Base-by-base conservation (phyloP, 169 alveolate species). In the Plasmodium gallinaceum region DNA sequence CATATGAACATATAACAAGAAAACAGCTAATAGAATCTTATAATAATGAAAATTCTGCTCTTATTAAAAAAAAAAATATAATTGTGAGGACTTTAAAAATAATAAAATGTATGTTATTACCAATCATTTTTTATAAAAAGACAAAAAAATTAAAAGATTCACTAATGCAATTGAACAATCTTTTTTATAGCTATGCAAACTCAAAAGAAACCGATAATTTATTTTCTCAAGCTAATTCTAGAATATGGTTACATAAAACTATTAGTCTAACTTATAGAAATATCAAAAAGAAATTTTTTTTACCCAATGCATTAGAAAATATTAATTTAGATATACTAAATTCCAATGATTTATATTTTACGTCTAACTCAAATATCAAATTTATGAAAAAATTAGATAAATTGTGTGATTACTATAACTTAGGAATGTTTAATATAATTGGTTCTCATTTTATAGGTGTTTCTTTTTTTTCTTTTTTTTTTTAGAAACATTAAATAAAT, bases 391-490 rank as follows among this genome's bases (percentile, higher is more conserved):
- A 62, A 3, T 43, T 64, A 7, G 89, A 76, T n/a, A 57, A 7
- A 18, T 4, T 32, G 42, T 51, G 76, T 20, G 62, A 76, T 22
- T 16, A 64, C 22, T 76, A 64, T 43, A 69, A 39, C 74, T 32
- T 76, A 0, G 89, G 89, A 0, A 20, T 76, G 24, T 64, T 64
- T 57, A 76, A 76, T 20, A 10, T 43, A 7, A 22, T 76, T 7
- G 89, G 89, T 0, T 14, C 89, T 12, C 89, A 76, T 26, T 76
- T 45, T 46, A 65, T 76, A 45, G 89, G 89, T 76, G 6, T 7
- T 12, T 54, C 22, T 54, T 54, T 10, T 54, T 54, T 32, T 32
- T 32, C n/a, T n/a, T n/a, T n/a, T 45, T 48, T 52, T n/a, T 52
- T 52, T 52, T n/a, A 2, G 39, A 2, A 32, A 32, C 39, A 32